Conservation (phyloP, 331 rosid species). For the Saraca asoca region DNA sequence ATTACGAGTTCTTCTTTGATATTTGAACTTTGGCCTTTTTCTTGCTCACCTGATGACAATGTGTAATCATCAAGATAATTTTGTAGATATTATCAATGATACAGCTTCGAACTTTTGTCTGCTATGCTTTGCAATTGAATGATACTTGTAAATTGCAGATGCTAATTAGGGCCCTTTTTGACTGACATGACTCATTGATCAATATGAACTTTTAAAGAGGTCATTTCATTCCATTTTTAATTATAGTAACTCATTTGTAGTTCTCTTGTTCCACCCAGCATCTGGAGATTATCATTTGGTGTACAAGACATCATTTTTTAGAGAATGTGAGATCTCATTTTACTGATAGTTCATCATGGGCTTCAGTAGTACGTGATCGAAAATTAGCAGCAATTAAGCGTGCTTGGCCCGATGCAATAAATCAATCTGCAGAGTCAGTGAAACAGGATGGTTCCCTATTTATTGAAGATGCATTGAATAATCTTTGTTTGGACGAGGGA, state of each 20-base stretch:
- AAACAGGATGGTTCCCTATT: conserved; percentile 74
- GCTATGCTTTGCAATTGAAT: not conserved
- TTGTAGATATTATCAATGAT: not conserved
- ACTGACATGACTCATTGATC: not conserved
- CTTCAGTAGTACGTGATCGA: conserved; percentile 59
- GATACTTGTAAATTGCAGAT: not conserved
- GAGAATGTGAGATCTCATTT: conserved; percentile 58
- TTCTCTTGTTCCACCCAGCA: conserved; percentile 58
- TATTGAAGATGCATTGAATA: conserved; percentile 87
- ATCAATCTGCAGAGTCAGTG: conserved; percentile 58
- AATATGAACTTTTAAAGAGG: not conserved
- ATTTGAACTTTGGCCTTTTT: not conserved
- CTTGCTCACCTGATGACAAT: conserved; percentile 10
- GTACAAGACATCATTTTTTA: conserved; percentile 73
- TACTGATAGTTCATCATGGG: conserved; percentile 63
- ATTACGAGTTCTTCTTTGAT: no score
- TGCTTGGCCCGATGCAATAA: conserved; percentile 89
- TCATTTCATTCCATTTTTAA: conserved; percentile 17
- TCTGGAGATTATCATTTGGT: conserved; percentile 90
- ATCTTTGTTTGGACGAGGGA: conserved; percentile 71
- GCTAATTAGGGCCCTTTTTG: not conserved
- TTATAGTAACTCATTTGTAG: conserved; percentile 22
- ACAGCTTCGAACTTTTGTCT: conserved; percentile 17
- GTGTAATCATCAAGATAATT: conserved; percentile 19
- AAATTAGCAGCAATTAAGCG: conserved; percentile 78